A percentile compares a stretch with the other conserved stretches of the same genome.
phyloP scores from a whole-genome alignment of 805 yeast genomes.

The Yarrowia hollandica region DNA sequence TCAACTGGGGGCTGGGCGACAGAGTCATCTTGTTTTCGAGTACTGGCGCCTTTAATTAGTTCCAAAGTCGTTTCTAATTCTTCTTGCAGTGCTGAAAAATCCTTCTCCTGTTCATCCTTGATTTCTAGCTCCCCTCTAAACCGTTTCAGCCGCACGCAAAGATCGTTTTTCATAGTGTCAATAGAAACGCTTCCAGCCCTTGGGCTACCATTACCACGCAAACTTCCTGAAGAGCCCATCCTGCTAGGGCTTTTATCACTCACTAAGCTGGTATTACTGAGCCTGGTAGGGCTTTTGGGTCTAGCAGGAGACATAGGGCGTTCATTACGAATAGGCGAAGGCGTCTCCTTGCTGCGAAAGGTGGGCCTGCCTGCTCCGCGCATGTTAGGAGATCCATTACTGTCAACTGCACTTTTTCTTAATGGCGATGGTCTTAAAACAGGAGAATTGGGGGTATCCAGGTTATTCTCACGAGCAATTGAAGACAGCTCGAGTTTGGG shows the following conservation, averaged over 20 bases:
- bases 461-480: conserved; percentile 12
- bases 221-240: background rate
- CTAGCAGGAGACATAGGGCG: conserved; percentile 12
- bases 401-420: conserved; percentile 7
- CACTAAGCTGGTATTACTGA: background rate
- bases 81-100: background rate
- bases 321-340: conserved; percentile 1
- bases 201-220: conserved; percentile 1
- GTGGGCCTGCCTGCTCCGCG: background rate
- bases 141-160: conserved; percentile 1
- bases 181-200: background rate
- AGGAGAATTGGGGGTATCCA: conserved; percentile 10
- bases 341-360: conserved; percentile 1
- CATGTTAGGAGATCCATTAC: background rate
- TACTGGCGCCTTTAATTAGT: background rate
- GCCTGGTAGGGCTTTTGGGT: conserved; percentile 15
- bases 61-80: background rate
- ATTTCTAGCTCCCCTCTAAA: background rate
- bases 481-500: conserved; percentile 10
- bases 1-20: background rate
- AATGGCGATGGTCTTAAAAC: conserved; percentile 1
- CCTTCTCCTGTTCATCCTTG: background rate
- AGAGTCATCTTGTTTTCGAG: background rate
- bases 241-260: background rate
- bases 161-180: conserved; percentile 11